A percentile compares a stretch with the other conserved stretches of the same genome.
These are phyloP conservation scores for Barnettozyma wickerhamii DNA, from an alignment of 805 yeast genomes.

Conservation along the genomic window DNA sequence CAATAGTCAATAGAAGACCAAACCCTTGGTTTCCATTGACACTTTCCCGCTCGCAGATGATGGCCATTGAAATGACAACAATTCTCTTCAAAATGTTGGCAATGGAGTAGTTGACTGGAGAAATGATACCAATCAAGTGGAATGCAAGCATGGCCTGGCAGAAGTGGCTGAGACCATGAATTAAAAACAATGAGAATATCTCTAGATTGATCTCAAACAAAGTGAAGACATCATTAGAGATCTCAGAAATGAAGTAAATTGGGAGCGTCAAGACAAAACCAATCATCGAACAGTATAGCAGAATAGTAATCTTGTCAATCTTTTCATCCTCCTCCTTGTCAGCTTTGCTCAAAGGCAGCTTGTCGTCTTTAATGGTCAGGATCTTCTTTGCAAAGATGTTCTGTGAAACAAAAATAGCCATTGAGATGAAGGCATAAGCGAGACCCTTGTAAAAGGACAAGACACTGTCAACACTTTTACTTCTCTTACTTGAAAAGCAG, in stretches of 20 bases:
- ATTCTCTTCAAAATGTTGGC: constrained; percentile 76
- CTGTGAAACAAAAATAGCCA: constrained; percentile 67
- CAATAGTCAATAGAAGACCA: constrained; percentile 53
- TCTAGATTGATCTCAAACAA: constrained; percentile 25
- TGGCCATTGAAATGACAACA: constrained; percentile 61
- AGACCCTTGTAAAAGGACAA: constrained; percentile 29
- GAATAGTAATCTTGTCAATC: constrained; percentile 65
- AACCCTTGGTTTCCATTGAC: constrained; percentile 39
- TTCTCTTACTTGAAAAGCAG: constrained; percentile 44
- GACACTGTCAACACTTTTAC: constrained; percentile 10
- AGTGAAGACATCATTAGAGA: constrained; percentile 27
- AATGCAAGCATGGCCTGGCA: constrained; percentile 71
- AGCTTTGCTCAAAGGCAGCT: constrained; percentile 16
- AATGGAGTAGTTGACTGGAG: constrained; percentile 76
- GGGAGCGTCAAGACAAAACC: constrained; percentile 69
- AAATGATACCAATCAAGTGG: constrained; percentile 64
- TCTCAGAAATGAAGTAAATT: constrained; percentile 56
- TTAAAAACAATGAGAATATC: constrained; percentile 36
- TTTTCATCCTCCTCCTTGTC: constrained; percentile 32
- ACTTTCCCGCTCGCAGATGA: constrained; percentile 53
- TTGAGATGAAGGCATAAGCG: constrained; percentile 36
- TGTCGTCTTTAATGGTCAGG: constrained; percentile 43
- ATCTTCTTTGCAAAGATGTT: constrained; percentile 77
- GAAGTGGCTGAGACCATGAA: constrained; percentile 72
- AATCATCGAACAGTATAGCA: constrained; percentile 64